phyloP scores from a whole-genome alignment of 2,329 filamentous ascomycete genomes.

The Botryotinia convoluta region DNA sequence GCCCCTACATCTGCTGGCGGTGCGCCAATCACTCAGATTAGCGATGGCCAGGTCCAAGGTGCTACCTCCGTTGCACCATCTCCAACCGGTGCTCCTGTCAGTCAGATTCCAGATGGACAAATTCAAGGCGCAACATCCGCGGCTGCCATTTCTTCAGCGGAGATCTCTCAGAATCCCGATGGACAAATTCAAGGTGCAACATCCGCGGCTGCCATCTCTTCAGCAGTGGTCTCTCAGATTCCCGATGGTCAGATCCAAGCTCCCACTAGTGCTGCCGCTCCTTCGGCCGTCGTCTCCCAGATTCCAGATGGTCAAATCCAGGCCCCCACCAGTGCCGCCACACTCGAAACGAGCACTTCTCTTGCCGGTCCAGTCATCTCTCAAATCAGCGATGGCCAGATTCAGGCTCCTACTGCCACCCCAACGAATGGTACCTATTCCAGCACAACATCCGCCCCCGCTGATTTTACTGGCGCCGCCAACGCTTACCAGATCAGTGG shows the following conservation, averaged over 20 bases:
- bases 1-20: constrained; percentile 23
- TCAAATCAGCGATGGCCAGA: constrained; percentile 39
- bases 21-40: constrained; percentile 34
- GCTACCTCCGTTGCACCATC: constrained; percentile 28
- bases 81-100: constrained; percentile 1
- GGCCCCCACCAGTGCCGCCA: constrained; percentile 22
- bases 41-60: constrained; percentile 40
- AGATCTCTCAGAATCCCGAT: constrained; percentile 12
- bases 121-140: not conserved
- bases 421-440: not conserved
- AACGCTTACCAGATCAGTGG: not conserved
- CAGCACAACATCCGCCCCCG: not conserved
- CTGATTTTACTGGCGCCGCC: not conserved
- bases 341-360: not conserved
- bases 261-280: constrained; percentile 29
- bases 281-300: constrained; percentile 23
- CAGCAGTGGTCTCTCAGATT: constrained; percentile 28
- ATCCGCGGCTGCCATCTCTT: no score
- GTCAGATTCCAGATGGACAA: constrained; percentile 30
- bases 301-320: constrained; percentile 38
- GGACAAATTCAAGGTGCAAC: constrained; percentile 19
- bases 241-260: constrained; percentile 31
- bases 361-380: constrained; percentile 20
- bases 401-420: constrained; percentile 29
- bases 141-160: not conserved